Base-by-base conservation (phyloP, 148 eudicot genomes). In the Salicornia ramosissima region DNA sequence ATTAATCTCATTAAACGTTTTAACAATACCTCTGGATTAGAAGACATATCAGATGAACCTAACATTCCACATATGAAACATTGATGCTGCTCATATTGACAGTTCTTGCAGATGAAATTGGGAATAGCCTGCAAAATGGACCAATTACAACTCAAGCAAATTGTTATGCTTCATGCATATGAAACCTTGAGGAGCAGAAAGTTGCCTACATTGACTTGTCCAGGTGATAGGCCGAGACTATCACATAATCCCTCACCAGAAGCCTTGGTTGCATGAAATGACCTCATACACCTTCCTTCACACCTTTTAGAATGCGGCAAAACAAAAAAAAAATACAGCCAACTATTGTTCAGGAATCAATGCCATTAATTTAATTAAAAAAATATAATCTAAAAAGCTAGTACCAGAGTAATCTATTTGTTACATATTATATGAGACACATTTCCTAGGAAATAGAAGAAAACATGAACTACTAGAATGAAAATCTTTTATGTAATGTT, bases 241-340 rank as follows among this genome's bases (percentile, higher is more conserved):
- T 70, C 80, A 72, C 97, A 91, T 2, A 6, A 45, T 11, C 77
- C 87, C 66, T 67, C 83, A 60, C 91, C 97, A 19, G 88, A 79
- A 51, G 71, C 78, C 71, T 46, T 60, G 18, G 88, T 91, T 69
- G 90, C 76, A 80, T 86, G 93, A 57, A 90, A 90, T 36, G 96
- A 90, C 82, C 92, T 82, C 76, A 87, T 80, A 73, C 96, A 90
- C 78, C 86, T 81, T 16, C 90, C 90, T 84, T 87, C 90, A 78
- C 96, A 90, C 47, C 96, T 90, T 77, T 72, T 59, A 53, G 43
- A 28, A 43, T 50, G 68, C 47, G 72, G 45, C 60, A 61, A 54
- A 31, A 43, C 12, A 62, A 28, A n/a, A 15, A 39, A 39, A 54
- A 10, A n/a, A n/a, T n/a, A 57, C 12, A 61, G 6, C 25, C 59